Evolutionary conservation across 169 alveolate genomes (phyloP).

Genomic region (Cryptosporidium sp.): DNA sequence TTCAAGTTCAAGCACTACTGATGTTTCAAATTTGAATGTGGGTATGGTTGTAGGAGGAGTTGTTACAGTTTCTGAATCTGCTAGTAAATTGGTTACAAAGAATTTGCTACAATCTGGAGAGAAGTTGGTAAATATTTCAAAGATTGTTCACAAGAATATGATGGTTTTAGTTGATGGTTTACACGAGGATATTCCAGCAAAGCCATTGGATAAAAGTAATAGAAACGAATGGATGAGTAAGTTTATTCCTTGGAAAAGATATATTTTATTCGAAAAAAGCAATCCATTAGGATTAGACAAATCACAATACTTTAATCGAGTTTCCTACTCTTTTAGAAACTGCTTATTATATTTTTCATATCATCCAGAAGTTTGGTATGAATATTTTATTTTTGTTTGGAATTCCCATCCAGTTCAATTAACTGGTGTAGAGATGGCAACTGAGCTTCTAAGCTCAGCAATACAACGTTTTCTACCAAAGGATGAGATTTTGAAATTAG

Average conservation of each 20-base stretch:
- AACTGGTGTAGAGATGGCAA: constrained; percentile 59
- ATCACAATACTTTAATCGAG: constrained; percentile 39
- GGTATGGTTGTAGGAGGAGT: background rate
- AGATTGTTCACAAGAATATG: constrained; percentile 53
- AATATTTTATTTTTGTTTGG: constrained; percentile 74
- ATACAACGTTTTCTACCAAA: constrained; percentile 68
- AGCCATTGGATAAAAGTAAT: constrained; percentile 41
- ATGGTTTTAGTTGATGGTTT: constrained; percentile 19
- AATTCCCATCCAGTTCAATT: constrained; percentile 46
- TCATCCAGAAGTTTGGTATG: constrained; percentile 72
- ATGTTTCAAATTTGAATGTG: background rate
- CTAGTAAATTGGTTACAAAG: constrained; percentile 51
- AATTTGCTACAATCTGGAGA: constrained; percentile 65
- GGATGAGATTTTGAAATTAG: constrained; percentile 61
- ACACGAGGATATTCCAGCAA: constrained; percentile 60
- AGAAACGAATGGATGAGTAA: constrained; percentile 43
- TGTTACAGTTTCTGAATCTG: constrained; percentile 40
- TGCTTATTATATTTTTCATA: constrained; percentile 62
- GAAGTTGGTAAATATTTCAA: constrained; percentile 47
- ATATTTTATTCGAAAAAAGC: constrained; percentile 34
- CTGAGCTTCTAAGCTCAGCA: constrained; percentile 47
- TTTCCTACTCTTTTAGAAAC: constrained; percentile 59
- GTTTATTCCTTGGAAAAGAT: constrained; percentile 64
- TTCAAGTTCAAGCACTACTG: constrained; percentile 27
- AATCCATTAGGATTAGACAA: constrained; percentile 58